Percentiles rank a stretch among this genome's conserved stretches.
Conservation (phyloP, 768 basidiomycete genomes). For the Thelephora ganbajun region DNA sequence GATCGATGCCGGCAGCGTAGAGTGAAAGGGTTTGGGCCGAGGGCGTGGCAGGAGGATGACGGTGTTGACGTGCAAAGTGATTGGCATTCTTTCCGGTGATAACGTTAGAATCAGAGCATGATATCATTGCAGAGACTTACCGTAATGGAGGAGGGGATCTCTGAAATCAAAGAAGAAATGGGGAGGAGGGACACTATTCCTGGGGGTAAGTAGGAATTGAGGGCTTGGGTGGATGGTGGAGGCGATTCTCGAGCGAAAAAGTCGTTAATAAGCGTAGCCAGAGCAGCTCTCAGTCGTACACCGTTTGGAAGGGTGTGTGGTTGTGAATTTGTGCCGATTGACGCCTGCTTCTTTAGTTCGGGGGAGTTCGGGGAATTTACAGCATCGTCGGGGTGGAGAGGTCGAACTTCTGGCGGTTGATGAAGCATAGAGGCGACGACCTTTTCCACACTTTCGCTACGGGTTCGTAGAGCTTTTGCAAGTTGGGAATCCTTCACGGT, state of each 20-base stretch:
- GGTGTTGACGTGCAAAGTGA: not conserved
- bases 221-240: slow-evolving; percentile 12
- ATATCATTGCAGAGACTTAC: not conserved
- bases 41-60: slow-evolving; percentile 8
- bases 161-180: slow-evolving; percentile 6
- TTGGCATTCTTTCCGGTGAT: slow-evolving; percentile 6
- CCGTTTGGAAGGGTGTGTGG: slow-evolving; percentile 67
- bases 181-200: not conserved
- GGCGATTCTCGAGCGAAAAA: slow-evolving; percentile 63
- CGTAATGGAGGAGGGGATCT: slow-evolving; percentile 14
- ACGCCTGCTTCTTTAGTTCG: slow-evolving; percentile 20
- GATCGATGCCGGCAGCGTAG: slow-evolving; percentile 50
- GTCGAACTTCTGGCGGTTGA: slow-evolving; percentile 56
- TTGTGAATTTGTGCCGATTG: slow-evolving; percentile 15
- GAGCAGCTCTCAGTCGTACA: slow-evolving; percentile 60
- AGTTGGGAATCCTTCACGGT: slow-evolving; percentile 46
- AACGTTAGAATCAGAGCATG: too few species aligned
- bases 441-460: slow-evolving; percentile 74
- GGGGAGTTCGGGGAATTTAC: slow-evolving; percentile 40
- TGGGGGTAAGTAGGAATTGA: slow-evolving; percentile 2
- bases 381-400: slow-evolving; percentile 38
- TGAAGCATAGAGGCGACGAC: slow-evolving; percentile 71
- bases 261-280: slow-evolving; percentile 71
- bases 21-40: slow-evolving; percentile 30
- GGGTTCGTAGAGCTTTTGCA: slow-evolving; percentile 50